Conservation (phyloP, 2,329 filamentous ascomycete genomes). For the Cladosporium sp. region DNA sequence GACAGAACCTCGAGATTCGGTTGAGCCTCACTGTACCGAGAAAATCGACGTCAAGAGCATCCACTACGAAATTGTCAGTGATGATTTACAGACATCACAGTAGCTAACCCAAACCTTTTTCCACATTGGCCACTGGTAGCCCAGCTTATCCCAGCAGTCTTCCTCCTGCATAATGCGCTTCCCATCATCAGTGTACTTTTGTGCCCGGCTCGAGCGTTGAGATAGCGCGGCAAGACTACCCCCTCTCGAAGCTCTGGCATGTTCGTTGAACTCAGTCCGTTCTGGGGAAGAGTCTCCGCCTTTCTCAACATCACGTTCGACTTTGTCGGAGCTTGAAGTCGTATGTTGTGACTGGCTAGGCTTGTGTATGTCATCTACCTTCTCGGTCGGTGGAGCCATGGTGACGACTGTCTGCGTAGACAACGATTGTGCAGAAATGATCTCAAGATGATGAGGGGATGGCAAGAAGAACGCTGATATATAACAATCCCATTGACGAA, state of each 20-base stretch:
- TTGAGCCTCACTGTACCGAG: conserved; percentile 38
- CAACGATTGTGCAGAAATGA: too few relatives aligned
- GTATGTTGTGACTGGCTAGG: neutral
- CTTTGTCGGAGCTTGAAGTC: neutral
- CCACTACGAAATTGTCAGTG: conserved; percentile 34
- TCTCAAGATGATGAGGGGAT: too few relatives aligned
- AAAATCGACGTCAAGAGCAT: conserved; percentile 49
- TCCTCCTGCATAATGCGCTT: conserved; percentile 16
- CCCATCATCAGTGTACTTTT: conserved; percentile 13
- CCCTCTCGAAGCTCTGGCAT: neutral
- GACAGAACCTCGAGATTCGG: neutral
- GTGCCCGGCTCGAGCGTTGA: neutral
- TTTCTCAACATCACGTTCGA: neutral
- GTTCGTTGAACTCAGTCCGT: neutral
- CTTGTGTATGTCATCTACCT: neutral
- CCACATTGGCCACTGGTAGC: conserved; percentile 41
- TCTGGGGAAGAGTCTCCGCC: neutral
- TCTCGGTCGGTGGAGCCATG: neutral
- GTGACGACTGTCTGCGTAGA: too few relatives aligned
- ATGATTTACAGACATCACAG: conserved; percentile 28
- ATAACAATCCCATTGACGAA: too few relatives aligned
- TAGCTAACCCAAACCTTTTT: conserved; percentile 36
- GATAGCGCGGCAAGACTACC: neutral
- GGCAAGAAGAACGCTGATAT: too few relatives aligned
- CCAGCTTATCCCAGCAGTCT: conserved; percentile 33